Evolutionary conservation across 2,329 filamentous ascomycete species (phyloP), one percentile per base, ranked within the genome.

Genomic region (Hymenoscyphus linearis): DNA sequence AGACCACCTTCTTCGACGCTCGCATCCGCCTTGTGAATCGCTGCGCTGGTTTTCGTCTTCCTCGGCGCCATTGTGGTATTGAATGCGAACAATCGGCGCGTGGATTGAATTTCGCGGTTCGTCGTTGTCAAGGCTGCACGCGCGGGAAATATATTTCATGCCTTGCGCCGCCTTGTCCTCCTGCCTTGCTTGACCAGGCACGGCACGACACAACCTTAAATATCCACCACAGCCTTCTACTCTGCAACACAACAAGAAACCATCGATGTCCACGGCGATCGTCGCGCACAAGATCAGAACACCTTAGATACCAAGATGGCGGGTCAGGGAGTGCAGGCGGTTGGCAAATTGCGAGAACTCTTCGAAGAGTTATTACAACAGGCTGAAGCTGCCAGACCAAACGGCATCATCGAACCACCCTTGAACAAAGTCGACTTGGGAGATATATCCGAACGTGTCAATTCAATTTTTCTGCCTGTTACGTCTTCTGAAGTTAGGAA

Each of bases 371-470:
- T 90, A 36, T 76, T 92, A 47, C 72, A 76, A 40, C 82, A 81
- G 71, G 87, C 87, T 61, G 80, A 80, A 58, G 70, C 77, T 44
- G 74, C 82, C 63, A 91, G 91, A 73, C 77, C 80, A 35, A 78
- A 80, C 37, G 74, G 79, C 22, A 78, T 81, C 22, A 84, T 92
- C 66, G 91, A 96, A 68, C 89, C 90, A 13, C 85, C 87, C 3
- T 80, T 97, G 65, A 85, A 84, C 31, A 89, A 92, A 72, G 78
- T 84, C 57, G 85, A 91, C 71, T 82, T 88, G 63, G 76, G 79
- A 31, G 74, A 81, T 61, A 72, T 85, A 18, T 74, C 79, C 40
- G 73, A 71, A 31, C 77, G 76, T 65, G 72, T 86, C 10, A 73
- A 74, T 25, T 68, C 71, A 31, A 72, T 81, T n/a, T 74, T 66